Evolutionary conservation across 352 stramenopile genomes (phyloP), one percentile per base, ranked within the genome.

Genomic region (Phytophthora europaea): DNA sequence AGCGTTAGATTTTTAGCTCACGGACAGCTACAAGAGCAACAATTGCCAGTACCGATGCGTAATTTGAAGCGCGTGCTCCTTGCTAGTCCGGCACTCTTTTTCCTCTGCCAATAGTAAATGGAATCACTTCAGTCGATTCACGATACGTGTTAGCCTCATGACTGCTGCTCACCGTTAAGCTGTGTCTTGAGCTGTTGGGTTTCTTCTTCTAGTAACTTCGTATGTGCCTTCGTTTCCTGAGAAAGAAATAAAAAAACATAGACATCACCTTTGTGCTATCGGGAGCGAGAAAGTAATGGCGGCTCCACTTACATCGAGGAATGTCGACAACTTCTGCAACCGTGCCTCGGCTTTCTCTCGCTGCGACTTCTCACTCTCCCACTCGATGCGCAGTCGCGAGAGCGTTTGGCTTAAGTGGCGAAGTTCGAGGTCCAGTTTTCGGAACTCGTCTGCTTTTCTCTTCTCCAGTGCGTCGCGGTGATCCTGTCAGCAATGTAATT

Each of bases 351-450:
- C 70, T 60, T 87, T 87, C 56, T 82, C 83, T 0, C 81, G 80
- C 31, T 82, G 70, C 2, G 43, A 43, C n/a, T 81, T 80, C 28
- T 93, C 85, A 7, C 60, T 81, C 9, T 91, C 82, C 40, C 78
- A 80, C 38, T 93, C 85, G 1, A 78, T 72, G 0, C 83, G 82
- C 23, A 90, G 33, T 9, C 82, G 73, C 22, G 71, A 79, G 3
- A 87, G 65, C 5, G 64, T 58, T 54, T 89, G 85, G 2, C 72
- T 80, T 12, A 85, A 57, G 55, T 88, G 82, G 1, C 81, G 76
- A 18, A 90, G 28, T 40, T 93, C 83, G 6, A 89, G 53, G 47
- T 91, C 85, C 70, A 91, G 72, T 28, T 61, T 76, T 26, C 83
- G 76, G 48, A 83, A 86, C 54, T 91, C 75, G 33, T 88, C 75